Evolutionary conservation across 2,329 filamentous ascomycete species (phyloP).

Genomic region (Metarhizium robertsii): DNA sequence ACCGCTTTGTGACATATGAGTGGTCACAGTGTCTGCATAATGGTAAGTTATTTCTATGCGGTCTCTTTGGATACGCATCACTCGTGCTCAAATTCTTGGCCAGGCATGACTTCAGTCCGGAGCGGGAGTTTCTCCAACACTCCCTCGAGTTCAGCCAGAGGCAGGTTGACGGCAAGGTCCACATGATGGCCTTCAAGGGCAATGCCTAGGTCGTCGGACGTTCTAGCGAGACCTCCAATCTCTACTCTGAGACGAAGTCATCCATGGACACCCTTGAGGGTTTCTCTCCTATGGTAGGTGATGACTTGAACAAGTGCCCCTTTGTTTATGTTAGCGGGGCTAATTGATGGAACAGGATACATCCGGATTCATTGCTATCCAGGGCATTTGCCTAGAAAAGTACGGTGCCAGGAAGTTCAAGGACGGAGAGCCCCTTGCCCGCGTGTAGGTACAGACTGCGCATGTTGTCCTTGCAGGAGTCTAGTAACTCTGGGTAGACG

Average conservation of each 20-base stretch:
- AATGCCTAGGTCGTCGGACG: constrained; percentile 36
- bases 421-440: constrained; percentile 28
- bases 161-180: constrained; percentile 27
- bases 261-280: constrained; percentile 39
- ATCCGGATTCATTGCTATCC: constrained; percentile 55
- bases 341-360: constrained; percentile 38
- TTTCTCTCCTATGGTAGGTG: constrained; percentile 12
- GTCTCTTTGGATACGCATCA: no score
- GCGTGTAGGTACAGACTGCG: neutral
- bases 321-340: no score
- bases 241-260: constrained; percentile 40
- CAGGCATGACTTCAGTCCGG: constrained; percentile 41
- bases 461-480: neutral
- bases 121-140: constrained; percentile 48
- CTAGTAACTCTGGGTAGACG: no score
- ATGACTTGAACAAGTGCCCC: no score
- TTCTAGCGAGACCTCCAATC: constrained; percentile 34
- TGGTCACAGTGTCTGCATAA: constrained; percentile 37
- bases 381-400: constrained; percentile 56
- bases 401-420: constrained; percentile 22
- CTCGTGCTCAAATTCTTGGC: no score
- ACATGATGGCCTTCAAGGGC: constrained; percentile 35
- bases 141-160: constrained; percentile 51
- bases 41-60: constrained; percentile 11
- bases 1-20: constrained; percentile 33